Evolutionary conservation across 2,329 filamentous ascomycete species (phyloP).

Genomic region (Cordyceps militaris): DNA sequence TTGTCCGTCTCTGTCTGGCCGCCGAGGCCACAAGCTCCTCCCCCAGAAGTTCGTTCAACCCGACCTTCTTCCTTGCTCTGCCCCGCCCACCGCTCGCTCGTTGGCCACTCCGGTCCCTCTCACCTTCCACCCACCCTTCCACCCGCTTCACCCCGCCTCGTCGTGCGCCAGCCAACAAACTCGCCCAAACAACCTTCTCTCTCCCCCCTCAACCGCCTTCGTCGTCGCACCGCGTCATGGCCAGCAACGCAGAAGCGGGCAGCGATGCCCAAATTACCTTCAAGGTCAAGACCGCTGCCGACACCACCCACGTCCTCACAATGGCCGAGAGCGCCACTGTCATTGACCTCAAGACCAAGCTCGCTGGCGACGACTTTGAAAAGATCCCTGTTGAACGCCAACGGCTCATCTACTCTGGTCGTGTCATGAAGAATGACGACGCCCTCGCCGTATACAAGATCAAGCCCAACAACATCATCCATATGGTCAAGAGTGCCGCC

Average conservation of each 20-base stretch:
- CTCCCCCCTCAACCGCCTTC: neutral
- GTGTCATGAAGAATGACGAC: constrained; percentile 93
- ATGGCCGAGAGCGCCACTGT: constrained; percentile 71
- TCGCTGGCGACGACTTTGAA: constrained; percentile 73
- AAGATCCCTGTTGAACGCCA: constrained; percentile 83
- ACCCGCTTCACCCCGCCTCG: neutral
- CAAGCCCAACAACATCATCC: constrained; percentile 90
- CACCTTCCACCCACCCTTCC: neutral
- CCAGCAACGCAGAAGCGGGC: constrained; percentile 53
- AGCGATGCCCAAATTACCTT: constrained; percentile 80
- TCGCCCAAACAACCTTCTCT: neutral
- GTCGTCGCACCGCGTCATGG: constrained; percentile 40
- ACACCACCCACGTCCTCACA: constrained; percentile 76
- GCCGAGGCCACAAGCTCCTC: neutral
- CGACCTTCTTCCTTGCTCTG: neutral
- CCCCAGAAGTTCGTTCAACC: neutral
- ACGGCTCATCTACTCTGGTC: constrained; percentile 93
- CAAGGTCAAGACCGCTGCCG: constrained; percentile 94
- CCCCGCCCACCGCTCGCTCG: neutral
- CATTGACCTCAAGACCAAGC: constrained; percentile 80
- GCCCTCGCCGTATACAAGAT: constrained; percentile 83
- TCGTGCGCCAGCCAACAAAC: constrained; percentile 11
- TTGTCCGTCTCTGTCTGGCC: neutral
- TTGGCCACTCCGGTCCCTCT: neutral
- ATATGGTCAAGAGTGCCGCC: constrained; percentile 91